These are phyloP conservation scores for Candida tetrigidarum DNA, from an alignment of 1,139 yeast genomes.

Conservation along the genomic window DNA sequence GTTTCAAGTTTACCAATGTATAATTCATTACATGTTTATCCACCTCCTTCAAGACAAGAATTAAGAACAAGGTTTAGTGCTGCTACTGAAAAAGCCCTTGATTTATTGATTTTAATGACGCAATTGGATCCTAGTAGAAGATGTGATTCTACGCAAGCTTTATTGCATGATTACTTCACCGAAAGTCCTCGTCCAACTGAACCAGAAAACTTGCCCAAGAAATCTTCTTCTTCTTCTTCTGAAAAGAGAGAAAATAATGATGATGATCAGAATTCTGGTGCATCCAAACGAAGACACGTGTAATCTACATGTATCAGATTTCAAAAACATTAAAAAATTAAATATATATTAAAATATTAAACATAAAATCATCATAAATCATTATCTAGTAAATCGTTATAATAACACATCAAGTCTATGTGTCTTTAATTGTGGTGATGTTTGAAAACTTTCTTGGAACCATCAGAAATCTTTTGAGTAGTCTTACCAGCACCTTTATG, in stretches of 20 bases:
- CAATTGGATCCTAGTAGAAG: slow-evolving; percentile 79
- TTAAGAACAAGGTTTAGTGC: slow-evolving; percentile 86
- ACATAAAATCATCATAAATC: background rate
- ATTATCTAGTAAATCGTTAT: no score
- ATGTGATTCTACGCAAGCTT: slow-evolving; percentile 66
- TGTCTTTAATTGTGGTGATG: no score
- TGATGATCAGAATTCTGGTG: slow-evolving; percentile 16
- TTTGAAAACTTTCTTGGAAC: slow-evolving; percentile 1
- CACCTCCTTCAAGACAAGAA: slow-evolving; percentile 84
- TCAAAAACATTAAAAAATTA: no score
- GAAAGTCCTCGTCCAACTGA: slow-evolving; percentile 80
- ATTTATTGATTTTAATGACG: slow-evolving; percentile 74
- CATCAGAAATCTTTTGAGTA: background rate
- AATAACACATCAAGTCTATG: no score
- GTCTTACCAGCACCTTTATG: background rate
- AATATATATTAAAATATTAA: no score
- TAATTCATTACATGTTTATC: slow-evolving; percentile 71
- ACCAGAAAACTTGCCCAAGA: slow-evolving; percentile 69
- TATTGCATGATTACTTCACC: slow-evolving; percentile 68
- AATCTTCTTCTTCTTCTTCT: slow-evolving; percentile 29
- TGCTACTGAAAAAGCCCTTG: slow-evolving; percentile 86
- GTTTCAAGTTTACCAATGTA: slow-evolving; percentile 80
- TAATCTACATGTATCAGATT: slow-evolving; percentile 6
- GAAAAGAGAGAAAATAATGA: slow-evolving; percentile 22
- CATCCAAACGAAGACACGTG: slow-evolving; percentile 20